Evolutionary conservation across 495 filamentous ascomycete species (phyloP), one percentile per base, ranked within the genome.

Genomic region (Aspergillus indologenus): DNA sequence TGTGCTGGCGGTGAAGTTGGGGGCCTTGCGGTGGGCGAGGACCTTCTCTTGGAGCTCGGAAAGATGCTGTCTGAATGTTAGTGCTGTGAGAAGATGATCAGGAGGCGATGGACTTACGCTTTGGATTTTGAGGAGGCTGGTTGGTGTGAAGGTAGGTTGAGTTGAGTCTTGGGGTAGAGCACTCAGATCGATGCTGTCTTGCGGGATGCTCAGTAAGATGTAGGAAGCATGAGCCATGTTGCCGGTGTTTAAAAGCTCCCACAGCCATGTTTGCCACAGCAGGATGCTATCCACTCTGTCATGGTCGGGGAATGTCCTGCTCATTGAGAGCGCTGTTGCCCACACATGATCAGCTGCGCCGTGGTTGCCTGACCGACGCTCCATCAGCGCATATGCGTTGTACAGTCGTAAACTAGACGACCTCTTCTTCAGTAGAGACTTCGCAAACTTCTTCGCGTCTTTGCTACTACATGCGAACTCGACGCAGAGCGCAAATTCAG

Each of bases 341-440:
- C 91, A 83, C n/a, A 94, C 83, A 45, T 82, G 81, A 20, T 81
- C 69, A 23, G 89, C 85, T 52, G 80, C 71, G 6, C 79, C 75
- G 0, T 65, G 54, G 50, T 85, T 85, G 0, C 76, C 79, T 51
- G 78, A 81, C 26, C 79, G 77, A 63, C 77, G 83, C 68, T 96
- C 88, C 43, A 91, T 81, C 22, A 91, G 73, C 3, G 87, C 88
- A 61, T 91, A 93, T 0, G 84, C 85, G 63, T 91, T 89, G 71
- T 93, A 96, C 5, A 96, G 73, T 29, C 79, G 73, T 9, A 90
- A 68, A 65, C 82, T 89, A 0, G 85, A 79, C 1, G 84, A 76
- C 59, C 85, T 80, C 53, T 78, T 78, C 65, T 90, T 93, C 12
- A 97, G 68, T 0, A 95, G 70, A 1, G 65, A 72, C 62, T 92